Conservation (phyloP, 306 rosid species). For the Begonia peltatifolia region DNA sequence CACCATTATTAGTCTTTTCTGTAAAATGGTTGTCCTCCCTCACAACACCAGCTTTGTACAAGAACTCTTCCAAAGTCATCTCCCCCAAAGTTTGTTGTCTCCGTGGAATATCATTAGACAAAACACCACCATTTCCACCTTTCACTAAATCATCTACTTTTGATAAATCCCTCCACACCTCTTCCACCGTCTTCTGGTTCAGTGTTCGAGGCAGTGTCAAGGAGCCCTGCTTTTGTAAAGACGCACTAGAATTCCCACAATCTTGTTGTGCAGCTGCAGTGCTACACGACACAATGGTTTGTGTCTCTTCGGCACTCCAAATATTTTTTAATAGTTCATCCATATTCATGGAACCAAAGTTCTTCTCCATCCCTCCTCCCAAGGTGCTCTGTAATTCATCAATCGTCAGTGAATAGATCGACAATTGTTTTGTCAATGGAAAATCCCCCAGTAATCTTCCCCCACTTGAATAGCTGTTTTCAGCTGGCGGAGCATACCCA, state of each 20-base stretch:
- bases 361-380: constrained; percentile 52
- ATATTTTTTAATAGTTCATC: constrained; percentile 88
- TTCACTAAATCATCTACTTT: constrained; percentile 13
- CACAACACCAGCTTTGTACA: constrained; percentile 74
- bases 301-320: constrained; percentile 93
- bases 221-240: constrained; percentile 71
- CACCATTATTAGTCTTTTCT: constrained; percentile 21
- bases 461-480: constrained; percentile 10
- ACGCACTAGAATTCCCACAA: background rate
- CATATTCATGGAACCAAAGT: constrained; percentile 97
- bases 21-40: constrained; percentile 46
- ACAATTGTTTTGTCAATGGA: constrained; percentile 34
- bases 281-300: constrained; percentile 27
- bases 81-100: constrained; percentile 71
- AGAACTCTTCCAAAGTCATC: constrained; percentile 78
- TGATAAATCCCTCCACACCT: constrained; percentile 61
- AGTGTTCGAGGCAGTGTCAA: constrained; percentile 69
- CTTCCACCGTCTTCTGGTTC: constrained; percentile 77
- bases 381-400: constrained; percentile 68
- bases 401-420: constrained; percentile 63
- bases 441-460: constrained; percentile 16
- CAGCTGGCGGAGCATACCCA: constrained; percentile 26
- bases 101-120: constrained; percentile 18
- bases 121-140: constrained; percentile 19
- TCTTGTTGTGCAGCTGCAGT: background rate